These are phyloP conservation scores for Mycena haematopus DNA, from an alignment of 768 basidiomycete genomes.

Conservation along the genomic window DNA sequence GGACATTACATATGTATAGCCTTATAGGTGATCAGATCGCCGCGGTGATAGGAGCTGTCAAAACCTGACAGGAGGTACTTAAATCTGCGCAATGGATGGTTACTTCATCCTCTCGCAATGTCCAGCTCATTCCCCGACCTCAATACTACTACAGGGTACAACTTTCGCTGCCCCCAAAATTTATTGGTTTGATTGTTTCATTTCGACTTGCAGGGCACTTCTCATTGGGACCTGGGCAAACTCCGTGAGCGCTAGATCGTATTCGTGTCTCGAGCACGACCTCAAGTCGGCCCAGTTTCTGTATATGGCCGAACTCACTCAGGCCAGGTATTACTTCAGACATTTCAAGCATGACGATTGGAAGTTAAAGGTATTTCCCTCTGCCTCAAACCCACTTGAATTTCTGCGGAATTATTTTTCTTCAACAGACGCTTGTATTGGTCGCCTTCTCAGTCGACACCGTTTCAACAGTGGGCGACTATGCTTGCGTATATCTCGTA, in stretches of 20 bases:
- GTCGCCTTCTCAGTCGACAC: constrained; percentile 12
- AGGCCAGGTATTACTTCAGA: constrained; percentile 17
- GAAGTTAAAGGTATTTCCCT: constrained; percentile 19
- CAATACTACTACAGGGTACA: constrained; percentile 11
- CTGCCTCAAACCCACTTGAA: constrained; percentile 6
- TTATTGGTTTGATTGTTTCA: constrained; percentile 9
- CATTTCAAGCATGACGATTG: constrained; percentile 22
- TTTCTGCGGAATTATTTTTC: neutral
- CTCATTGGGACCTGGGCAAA: constrained; percentile 24
- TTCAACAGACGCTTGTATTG: constrained; percentile 16
- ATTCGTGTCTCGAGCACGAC: constrained; percentile 1
- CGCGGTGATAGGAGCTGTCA: constrained; percentile 2
- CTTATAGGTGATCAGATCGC: too few species aligned
- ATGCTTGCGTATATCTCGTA: constrained; percentile 18
- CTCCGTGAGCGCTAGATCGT: constrained; percentile 13
- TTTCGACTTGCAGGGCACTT: constrained; percentile 14
- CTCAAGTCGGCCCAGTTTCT: constrained; percentile 18
- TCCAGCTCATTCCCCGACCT: constrained; percentile 6
- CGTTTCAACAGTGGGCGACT: constrained; percentile 15
- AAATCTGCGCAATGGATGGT: neutral
- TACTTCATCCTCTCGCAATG: constrained; percentile 1
- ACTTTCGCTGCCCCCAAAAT: neutral
- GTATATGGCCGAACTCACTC: constrained; percentile 18
- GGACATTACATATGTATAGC: too few species aligned
- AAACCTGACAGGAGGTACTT: constrained; percentile 1